Percentiles rank a stretch among this genome's conserved stretches.
phyloP scores from a whole-genome alignment of 2,329 filamentous ascomycete genomes.

The Chrysoporthe austroafricana region DNA sequence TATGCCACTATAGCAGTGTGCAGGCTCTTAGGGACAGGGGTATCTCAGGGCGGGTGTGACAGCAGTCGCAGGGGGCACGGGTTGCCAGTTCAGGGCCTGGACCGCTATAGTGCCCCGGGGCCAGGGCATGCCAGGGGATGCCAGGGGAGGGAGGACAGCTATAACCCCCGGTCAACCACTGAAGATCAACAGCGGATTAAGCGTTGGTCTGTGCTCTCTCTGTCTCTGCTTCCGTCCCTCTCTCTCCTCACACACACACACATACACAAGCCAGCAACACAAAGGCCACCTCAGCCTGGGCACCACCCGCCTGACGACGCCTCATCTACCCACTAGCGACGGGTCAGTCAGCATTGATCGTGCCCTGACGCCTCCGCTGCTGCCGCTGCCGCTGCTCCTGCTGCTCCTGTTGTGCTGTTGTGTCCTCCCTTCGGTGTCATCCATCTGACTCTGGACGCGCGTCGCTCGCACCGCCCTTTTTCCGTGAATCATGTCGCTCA shows the following conservation, averaged over 20 bases:
- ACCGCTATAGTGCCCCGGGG: background rate
- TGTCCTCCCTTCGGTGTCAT: background rate
- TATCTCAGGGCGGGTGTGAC: background rate
- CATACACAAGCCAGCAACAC: too few relatives aligned
- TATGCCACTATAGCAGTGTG: background rate
- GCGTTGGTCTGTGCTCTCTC: constrained; percentile 10
- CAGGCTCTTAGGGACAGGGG: background rate
- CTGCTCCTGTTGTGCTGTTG: background rate
- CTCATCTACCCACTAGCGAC: background rate
- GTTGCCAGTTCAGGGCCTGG: constrained; percentile 5
- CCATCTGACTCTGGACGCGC: background rate
- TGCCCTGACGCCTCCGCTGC: background rate
- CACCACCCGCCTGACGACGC: background rate
- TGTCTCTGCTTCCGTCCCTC: too few relatives aligned
- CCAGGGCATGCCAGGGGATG: background rate
- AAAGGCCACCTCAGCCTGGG: background rate
- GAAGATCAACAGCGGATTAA: constrained; percentile 4
- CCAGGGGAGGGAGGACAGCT: background rate
- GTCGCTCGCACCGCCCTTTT: background rate
- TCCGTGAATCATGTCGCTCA: background rate
- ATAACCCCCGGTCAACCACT: background rate
- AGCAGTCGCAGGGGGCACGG: constrained; percentile 1
- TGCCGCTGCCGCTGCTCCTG: background rate
- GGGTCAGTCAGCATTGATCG: background rate
- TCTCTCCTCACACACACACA: too few relatives aligned